Evolutionary conservation across 2,329 filamentous ascomycete genomes (phyloP), one percentile per base, ranked within the genome.

Genomic region (Paramyrothecium roridum): DNA sequence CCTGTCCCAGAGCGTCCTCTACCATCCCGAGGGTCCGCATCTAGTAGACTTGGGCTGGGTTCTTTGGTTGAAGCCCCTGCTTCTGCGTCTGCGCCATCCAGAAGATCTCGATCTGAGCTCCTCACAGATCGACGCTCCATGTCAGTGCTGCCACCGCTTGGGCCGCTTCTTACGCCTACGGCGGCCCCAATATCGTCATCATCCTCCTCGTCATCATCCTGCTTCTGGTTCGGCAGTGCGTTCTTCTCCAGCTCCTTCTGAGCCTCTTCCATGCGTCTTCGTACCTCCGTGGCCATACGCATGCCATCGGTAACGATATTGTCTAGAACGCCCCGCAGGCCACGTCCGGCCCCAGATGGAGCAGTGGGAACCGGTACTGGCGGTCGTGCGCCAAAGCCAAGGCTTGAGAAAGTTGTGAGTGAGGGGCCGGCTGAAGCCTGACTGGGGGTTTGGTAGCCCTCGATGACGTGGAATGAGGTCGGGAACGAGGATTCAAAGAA

Each of bases 401-500:
- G 77, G 63, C 87, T 91, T 50, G 89, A 86, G 73, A 96, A 96
- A 1, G 91, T 96, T 1, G 91, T 96, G 19, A 97, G 85, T 53
- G 89, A 88, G 0, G 89, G 87, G 1, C 73, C 65, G 1, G 70
- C 62, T 1, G 67, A 63, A 13, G 69, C 61, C 4, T 66, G 58
- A 7, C 69, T 60, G 4, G 70, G 53, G 48, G 55, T 70, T 10
- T 71, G 68, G 2, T 84, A 66, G 26, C 81, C 81, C 13, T 96
- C 89, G 22, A 90, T 87, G 49, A 97, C 86, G 65, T 90, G 91
- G 82, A 99, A 96, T 1, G 92, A 96, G 52, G 90, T 86, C 0
- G 93, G 91, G 75, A 98, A 97, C 45, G 92, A 96, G 1, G 91
- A 90, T 74, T 99, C 95, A 70, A 99, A 99, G 75, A 99, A 99